Conservation (phyloP, 148 eudicot species). For the Heliosperma pusillum region DNA sequence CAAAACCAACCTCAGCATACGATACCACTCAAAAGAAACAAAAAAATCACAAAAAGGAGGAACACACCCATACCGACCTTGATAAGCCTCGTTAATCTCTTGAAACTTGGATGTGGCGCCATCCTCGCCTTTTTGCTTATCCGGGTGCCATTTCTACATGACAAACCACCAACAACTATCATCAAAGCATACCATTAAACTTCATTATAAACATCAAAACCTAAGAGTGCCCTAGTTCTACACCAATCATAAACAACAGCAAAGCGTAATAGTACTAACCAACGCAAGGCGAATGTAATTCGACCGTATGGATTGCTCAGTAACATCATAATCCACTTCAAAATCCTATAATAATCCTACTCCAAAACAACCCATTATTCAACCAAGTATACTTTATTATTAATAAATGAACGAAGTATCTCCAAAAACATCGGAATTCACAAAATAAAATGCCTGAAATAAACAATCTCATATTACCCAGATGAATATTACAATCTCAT, state of each 20-base stretch:
- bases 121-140: conserved; percentile 64
- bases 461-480: no score
- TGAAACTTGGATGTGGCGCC: conserved; percentile 72
- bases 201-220: background rate
- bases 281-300: conserved; percentile 85
- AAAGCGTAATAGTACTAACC: conserved; percentile 40
- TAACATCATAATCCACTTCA: conserved; percentile 88
- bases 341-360: conserved; percentile 77
- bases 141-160: conserved; percentile 96
- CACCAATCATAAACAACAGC: background rate
- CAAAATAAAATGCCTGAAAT: no score
- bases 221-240: background rate
- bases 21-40: background rate
- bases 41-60: background rate
- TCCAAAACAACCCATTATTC: conserved; percentile 13
- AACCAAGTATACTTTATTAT: no score
- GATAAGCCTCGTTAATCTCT: conserved; percentile 91
- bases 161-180: conserved; percentile 4
- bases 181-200: background rate
- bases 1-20: background rate
- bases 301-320: conserved; percentile 79
- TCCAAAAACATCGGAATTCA: no score
- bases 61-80: conserved; percentile 41
- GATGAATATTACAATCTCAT: no score
- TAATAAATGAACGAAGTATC: no score